Evolutionary conservation across 148 eudicot genomes (phyloP), one percentile per base, ranked within the genome.

Genomic region (Vaccinium vitisidaea): DNA sequence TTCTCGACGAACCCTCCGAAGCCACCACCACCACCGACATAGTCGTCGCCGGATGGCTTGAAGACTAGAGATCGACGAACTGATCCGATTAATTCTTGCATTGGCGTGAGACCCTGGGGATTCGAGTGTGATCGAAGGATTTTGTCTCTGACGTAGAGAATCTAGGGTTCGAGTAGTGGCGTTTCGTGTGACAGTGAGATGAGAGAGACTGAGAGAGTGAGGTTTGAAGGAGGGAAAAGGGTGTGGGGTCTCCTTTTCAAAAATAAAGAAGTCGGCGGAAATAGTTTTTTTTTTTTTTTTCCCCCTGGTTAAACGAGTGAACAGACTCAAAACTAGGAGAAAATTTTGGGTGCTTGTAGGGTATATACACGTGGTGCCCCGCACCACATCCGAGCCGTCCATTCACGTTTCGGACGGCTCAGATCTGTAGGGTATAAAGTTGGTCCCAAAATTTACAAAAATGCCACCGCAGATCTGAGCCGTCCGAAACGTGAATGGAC

Each of bases 81-180:
- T 55, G 94, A 92, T 53, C 92, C 94, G 52, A 85, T 74, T 84
- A 94, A 90, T 36, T 96, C 99, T 63, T 94, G 98, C 98, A 96
- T 94, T 84, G 84, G n/a, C n/a, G 52, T 46, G 78, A 7, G 52
- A 43, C 25, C 14, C 46, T 43, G 46, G 78, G 6, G 19, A 15
- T 16, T 75, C 39, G 63, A 78, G 65, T 79, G 48, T 48, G 81
- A 78, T 78, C 56, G 81, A 27, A 1, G 10, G 65, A 55, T 79
- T 78, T 78, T 3, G 67, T 79, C 43, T 55, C 48, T 27, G 55
- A 30, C n/a, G 8, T 32, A 1, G 36, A 55, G 56, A 79, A 79
- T 30, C 65, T 79, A 79, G 81, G 81, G 81, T 30, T 79, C 65
- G 81, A 16, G 69, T 88, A 56, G 61, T 83, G 70, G 85, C 87